phyloP scores from a whole-genome alignment of 352 stramenopile species.

The Globisporangium echinulatum region DNA sequence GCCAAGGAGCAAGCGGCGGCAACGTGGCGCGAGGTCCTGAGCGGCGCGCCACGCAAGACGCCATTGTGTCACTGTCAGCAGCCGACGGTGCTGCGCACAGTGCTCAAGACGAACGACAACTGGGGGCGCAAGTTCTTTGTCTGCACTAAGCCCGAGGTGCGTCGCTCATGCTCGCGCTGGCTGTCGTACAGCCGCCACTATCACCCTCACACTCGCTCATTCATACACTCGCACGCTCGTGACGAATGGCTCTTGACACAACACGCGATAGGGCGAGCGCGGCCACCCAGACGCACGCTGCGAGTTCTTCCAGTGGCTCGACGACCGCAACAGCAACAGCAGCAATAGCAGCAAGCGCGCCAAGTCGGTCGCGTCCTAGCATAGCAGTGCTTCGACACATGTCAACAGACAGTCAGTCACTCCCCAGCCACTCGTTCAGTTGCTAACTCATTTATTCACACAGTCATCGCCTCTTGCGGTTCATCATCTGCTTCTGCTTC shows the following conservation, averaged over 20 bases:
- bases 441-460: neutral
- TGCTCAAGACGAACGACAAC: constrained; percentile 78
- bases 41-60: constrained; percentile 43
- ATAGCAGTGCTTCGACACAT: too few species aligned
- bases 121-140: constrained; percentile 84
- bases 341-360: constrained; percentile 11
- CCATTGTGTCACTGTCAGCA: constrained; percentile 62
- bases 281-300: constrained; percentile 69
- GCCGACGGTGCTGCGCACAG: constrained; percentile 63
- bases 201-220: too few species aligned
- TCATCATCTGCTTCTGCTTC: neutral
- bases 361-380: too few species aligned
- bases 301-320: constrained; percentile 83
- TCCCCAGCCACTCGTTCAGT: neutral
- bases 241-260: neutral
- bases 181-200: too few species aligned
- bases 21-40: constrained; percentile 67
- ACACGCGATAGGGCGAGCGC: constrained; percentile 52
- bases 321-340: constrained; percentile 19
- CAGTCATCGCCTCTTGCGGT: neutral
- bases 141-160: constrained; percentile 73
- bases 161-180: neutral
- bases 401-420: neutral
- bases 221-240: too few species aligned
- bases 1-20: constrained; percentile 26